These are phyloP conservation scores for Pseudevernia furfuracea DNA, from an alignment of 495 filamentous ascomycete species.

Conservation along the genomic window DNA sequence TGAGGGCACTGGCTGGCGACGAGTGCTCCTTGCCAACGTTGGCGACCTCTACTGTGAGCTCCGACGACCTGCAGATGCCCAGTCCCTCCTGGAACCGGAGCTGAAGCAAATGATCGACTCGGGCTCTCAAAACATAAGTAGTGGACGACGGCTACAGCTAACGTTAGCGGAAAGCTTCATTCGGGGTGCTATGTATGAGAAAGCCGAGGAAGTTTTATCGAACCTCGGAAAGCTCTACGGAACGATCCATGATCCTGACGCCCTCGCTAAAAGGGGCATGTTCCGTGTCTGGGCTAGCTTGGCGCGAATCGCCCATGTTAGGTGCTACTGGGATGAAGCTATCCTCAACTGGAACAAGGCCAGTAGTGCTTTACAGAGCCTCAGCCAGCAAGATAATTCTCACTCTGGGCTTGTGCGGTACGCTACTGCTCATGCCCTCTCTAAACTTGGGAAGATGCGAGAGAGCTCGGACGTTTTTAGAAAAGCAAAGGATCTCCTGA, in stretches of 20 bases:
- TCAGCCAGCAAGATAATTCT: no score
- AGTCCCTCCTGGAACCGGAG: background rate
- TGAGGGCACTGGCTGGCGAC: slow-evolving; percentile 5
- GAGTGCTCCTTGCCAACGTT: slow-evolving; percentile 7
- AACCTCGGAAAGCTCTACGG: background rate
- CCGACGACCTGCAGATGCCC: slow-evolving; percentile 3
- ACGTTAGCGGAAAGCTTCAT: slow-evolving; percentile 8
- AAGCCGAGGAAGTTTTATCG: background rate
- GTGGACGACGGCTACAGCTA: slow-evolving; percentile 10
- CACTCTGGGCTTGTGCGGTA: no score
- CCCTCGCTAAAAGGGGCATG: background rate
- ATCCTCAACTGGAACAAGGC: no score
- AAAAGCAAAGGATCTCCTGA: background rate
- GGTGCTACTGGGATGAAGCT: no score
- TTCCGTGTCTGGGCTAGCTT: no score
- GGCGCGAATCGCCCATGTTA: no score
- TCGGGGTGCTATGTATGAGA: background rate
- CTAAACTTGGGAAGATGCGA: no score
- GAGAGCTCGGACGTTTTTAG: background rate
- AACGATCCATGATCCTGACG: slow-evolving; percentile 2
- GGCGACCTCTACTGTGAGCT: slow-evolving; percentile 12
- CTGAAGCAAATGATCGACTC: slow-evolving; percentile 3
- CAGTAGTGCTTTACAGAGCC: no score
- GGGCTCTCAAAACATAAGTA: slow-evolving; percentile 4
- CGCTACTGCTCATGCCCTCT: no score